These are phyloP conservation scores for Starmera caribaea DNA, from an alignment of 805 yeast species.

Conservation along the genomic window DNA sequence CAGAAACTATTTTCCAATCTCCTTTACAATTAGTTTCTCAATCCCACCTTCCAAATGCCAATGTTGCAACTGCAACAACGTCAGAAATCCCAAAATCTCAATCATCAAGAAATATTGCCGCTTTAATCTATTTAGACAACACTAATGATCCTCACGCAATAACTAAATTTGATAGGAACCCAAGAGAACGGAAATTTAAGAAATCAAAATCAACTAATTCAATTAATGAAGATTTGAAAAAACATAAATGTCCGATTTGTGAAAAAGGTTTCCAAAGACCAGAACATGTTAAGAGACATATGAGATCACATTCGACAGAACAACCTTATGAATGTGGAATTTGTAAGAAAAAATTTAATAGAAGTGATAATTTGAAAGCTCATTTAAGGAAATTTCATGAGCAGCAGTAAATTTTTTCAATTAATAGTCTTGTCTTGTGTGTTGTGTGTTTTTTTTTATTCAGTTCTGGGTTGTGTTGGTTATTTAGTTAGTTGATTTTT, in stretches of 20 bases:
- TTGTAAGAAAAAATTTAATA: conserved; percentile 57
- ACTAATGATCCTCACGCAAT: conserved; percentile 4
- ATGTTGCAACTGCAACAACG: background rate
- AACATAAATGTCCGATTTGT: conserved; percentile 56
- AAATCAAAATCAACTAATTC: conserved; percentile 13
- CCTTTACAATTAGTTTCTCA: background rate
- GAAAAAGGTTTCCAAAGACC: conserved; percentile 57
- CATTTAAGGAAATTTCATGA: conserved; percentile 61
- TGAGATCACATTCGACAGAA: conserved; percentile 68
- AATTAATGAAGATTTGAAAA: conserved; percentile 22
- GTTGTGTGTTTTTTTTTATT: too few relatives aligned
- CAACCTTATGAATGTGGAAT: conserved; percentile 63
- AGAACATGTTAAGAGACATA: conserved; percentile 69
- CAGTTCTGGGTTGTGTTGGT: too few relatives aligned
- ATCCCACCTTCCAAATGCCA: background rate
- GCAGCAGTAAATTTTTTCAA: conserved; percentile 3
- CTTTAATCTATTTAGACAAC: conserved; percentile 7
- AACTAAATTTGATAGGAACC: conserved; percentile 16
- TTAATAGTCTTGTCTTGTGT: background rate
- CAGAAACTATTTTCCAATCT: background rate
- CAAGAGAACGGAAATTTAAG: conserved; percentile 11
- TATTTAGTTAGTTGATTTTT: too few relatives aligned
- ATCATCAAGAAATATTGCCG: conserved; percentile 45
- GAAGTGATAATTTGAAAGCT: conserved; percentile 74
- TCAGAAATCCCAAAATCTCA: conserved; percentile 27